Conservation (phyloP, 140 eudicot species). For the Ambrosia hybrid region DNA sequence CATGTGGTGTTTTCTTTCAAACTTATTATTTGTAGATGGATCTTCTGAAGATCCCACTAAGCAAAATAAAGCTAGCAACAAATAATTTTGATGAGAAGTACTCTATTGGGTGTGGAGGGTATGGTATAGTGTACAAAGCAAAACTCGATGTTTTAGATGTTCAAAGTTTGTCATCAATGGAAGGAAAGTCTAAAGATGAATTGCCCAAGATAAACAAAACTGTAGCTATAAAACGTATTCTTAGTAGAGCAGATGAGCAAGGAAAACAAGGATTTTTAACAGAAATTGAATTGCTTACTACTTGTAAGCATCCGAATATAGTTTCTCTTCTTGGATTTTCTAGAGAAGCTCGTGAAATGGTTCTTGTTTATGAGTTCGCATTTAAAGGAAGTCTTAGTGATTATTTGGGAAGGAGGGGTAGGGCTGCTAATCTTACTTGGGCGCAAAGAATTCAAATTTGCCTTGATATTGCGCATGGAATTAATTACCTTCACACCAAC, state of each 20-base stretch:
- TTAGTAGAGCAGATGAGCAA: no score
- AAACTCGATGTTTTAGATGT: no score
- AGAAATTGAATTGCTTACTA: slow-evolving; percentile 5
- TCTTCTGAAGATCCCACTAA: neutral
- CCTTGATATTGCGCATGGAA: neutral
- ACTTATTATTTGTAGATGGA: no score
- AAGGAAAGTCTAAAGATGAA: no score
- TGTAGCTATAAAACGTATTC: no score
- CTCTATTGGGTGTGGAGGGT: neutral
- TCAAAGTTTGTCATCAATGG: no score
- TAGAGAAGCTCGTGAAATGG: no score
- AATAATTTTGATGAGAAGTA: neutral
- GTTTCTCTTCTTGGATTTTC: no score
- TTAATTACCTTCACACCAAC: no score
- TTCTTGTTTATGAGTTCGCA: no score
- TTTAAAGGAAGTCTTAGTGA: neutral
- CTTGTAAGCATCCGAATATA: slow-evolving; percentile 19
- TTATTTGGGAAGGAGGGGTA: neutral
- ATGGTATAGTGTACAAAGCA: no score
- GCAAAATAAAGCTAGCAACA: neutral
- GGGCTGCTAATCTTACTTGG: slow-evolving; percentile 1
- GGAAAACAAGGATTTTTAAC: neutral
- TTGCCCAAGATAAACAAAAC: no score
- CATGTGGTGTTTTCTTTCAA: neutral
- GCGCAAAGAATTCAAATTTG: neutral